phyloP scores from a whole-genome alignment of 805 yeast species.

The Saccharomycopsis sp. region DNA sequence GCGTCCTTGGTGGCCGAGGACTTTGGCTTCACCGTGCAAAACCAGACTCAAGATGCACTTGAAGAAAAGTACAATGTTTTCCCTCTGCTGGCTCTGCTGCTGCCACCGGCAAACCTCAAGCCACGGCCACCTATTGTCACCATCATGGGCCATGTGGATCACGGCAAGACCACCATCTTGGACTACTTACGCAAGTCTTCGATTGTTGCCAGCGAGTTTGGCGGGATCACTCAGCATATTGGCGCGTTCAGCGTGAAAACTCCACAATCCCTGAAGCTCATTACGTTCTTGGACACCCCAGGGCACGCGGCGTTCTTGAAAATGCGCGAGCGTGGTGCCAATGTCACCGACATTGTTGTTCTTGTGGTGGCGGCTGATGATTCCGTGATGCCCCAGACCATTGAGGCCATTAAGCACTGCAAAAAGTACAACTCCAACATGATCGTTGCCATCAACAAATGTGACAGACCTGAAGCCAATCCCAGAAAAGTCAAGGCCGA shows the following conservation, averaged over 20 bases:
- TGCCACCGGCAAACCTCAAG: constrained; percentile 37
- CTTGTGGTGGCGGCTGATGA: constrained; percentile 96
- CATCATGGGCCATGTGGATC: constrained; percentile 98
- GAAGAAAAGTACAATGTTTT: constrained; percentile 47
- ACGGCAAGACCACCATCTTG: constrained; percentile 91
- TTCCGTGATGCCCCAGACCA: constrained; percentile 95
- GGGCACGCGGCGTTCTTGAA: constrained; percentile 96
- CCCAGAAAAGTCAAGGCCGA: constrained; percentile 72
- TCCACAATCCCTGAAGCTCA: constrained; percentile 59
- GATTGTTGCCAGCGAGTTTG: constrained; percentile 77
- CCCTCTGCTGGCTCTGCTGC: too few species aligned
- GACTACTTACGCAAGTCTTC: constrained; percentile 81
- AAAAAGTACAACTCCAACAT: constrained; percentile 72
- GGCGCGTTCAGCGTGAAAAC: constrained; percentile 92
- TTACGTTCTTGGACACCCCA: constrained; percentile 93
- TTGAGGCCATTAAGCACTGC: constrained; percentile 91
- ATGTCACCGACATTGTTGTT: constrained; percentile 82
- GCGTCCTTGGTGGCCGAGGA: constrained; percentile 86
- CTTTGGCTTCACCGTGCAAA: constrained; percentile 55
- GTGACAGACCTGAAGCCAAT: constrained; percentile 72
- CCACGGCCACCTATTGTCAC: constrained; percentile 91
- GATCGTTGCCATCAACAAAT: constrained; percentile 87
- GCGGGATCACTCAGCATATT: constrained; percentile 96
- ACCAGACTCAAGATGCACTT: constrained; percentile 38
- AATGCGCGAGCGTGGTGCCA: constrained; percentile 96